A percentile compares a stretch with the other conserved stretches of the same genome.
phyloP scores from a whole-genome alignment of 1,139 yeast genomes.

The Ashbya aceris region DNA sequence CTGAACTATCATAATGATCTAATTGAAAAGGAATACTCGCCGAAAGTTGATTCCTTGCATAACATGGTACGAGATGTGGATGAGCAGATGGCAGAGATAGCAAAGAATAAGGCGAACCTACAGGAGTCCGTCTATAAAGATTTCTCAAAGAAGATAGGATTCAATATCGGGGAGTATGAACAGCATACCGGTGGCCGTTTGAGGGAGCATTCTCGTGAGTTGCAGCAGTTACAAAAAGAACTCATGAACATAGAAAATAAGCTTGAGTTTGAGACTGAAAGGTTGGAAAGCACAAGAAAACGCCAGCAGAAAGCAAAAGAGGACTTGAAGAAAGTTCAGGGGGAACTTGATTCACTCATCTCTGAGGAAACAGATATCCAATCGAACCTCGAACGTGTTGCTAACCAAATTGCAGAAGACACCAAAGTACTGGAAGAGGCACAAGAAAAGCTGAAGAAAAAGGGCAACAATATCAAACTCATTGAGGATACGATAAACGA shows the following conservation, averaged over 20 bases:
- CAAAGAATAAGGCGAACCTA: slow-evolving; percentile 31
- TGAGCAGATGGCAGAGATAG: slow-evolving; percentile 20
- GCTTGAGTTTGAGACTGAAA: slow-evolving; percentile 53
- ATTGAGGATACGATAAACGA: slow-evolving; percentile 26
- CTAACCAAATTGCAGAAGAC: slow-evolving; percentile 20
- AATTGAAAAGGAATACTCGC: slow-evolving; percentile 30
- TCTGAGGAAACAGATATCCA: slow-evolving; percentile 15
- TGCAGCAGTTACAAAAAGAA: slow-evolving; percentile 51
- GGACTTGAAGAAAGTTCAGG: slow-evolving; percentile 22
- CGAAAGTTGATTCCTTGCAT: slow-evolving; percentile 23
- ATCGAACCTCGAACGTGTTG: slow-evolving; percentile 11
- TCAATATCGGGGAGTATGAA: slow-evolving; percentile 61
- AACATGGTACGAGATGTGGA: slow-evolving; percentile 17
- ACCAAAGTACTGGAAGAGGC: slow-evolving; percentile 18
- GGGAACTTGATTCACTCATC: slow-evolving; percentile 22
- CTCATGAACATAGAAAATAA: slow-evolving; percentile 55
- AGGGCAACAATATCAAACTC: slow-evolving; percentile 20
- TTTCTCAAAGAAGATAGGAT: slow-evolving; percentile 48
- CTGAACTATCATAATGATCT: slow-evolving; percentile 39
- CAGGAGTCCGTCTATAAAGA: slow-evolving; percentile 41
- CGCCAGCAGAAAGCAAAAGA: slow-evolving; percentile 32
- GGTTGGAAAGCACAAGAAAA: slow-evolving; percentile 40
- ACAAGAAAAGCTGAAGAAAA: slow-evolving; percentile 20
- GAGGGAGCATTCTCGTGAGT: slow-evolving; percentile 54
- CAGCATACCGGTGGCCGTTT: slow-evolving; percentile 51